Evolutionary conservation across 1,284 basidiomycete species (phyloP), one percentile per base, ranked within the genome.

Genomic region (Ceraceosorus bombacis): DNA sequence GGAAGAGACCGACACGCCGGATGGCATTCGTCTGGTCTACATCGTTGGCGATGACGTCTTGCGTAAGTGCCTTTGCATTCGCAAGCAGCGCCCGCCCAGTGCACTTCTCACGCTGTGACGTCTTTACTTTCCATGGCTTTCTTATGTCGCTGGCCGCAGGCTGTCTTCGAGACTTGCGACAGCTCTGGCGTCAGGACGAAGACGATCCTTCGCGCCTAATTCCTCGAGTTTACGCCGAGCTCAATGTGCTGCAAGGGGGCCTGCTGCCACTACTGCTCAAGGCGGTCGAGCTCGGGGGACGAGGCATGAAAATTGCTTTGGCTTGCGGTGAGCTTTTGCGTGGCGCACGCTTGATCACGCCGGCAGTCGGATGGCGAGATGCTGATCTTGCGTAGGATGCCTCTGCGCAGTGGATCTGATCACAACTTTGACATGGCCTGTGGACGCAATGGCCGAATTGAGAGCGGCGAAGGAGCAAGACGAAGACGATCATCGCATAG

Each of bases 341-440:
- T 54, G 13, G 10, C 38, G 6, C 7, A 8, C 17, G 7, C 10
- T 49, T 15, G 13, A 59, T 9, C n/a, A 41, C 5, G 37, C 36
- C 10, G 15, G 46, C 13, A 4, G 38, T 13, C 10, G 39, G 8
- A 54, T 9, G 13, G 15, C 39, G 13, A 9, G 4, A 8, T 8
- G 40, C 27, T 41, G 38, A 52, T 10, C 51, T 15, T 36, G 27
- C 36, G 49, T 49, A 27, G 12, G 17, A 10, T 39, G n/a, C 13
- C n/a, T 52, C 60, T 49, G n/a, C 13, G 6, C 61, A 61, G 57
- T 69, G 38, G 76, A 78, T 51, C 62, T 78, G n/a, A 63, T 78
- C 53, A 78, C 73, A 6, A 70, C 74, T 1, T 61, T 78, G 52
- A 78, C 76, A 0, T 78, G 76, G 76, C 76, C 76, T 1, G 67